Evolutionary conservation across 2,329 filamentous ascomycete species (phyloP), one percentile per base, ranked within the genome.

Genomic region (Aspergillus awamori): DNA sequence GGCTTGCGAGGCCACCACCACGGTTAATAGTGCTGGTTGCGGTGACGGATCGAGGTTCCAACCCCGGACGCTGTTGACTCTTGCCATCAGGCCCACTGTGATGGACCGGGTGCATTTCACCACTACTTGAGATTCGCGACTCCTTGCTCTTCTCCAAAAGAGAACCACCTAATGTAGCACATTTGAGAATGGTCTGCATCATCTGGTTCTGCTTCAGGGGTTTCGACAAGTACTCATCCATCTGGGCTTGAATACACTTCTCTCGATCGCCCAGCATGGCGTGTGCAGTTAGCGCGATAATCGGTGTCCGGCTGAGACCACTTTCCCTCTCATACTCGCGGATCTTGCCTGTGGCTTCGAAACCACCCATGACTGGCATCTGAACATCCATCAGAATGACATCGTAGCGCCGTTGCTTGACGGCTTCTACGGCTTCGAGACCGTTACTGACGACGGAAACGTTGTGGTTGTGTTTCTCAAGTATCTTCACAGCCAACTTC

Each of bases 301-400:
- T 97, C 13, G 95, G 95, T 10, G 94, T 97, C 56, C 94, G 87
- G 60, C 91, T 88, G 36, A 92, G 85, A 58, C 89, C 89, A 68
- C 92, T 86, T 66, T 89, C 90, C 62, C 89, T 88, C 77, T 99
- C 95, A 76, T 94, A 98, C 76, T 97, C 93, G 71, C 95, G 88
- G 68, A 99, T 99, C 82, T 97, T 97, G 68, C 89, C 91, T 4
- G 95, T 99, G 13, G 95, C 93, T 79, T 99, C 95, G 74, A 99
- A 98, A 48, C 95, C 95, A 74, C 95, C 95, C 93, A 98, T 98
- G 71, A 98, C 91, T n/a, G 95, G 95, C 95, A 99, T 99, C 76
- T 98, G 95, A 17, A 99, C 95, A 74, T 99, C 95, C 95, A 99
- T 99, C 53, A 99, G 84, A 66, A 99, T 95, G 63, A 97, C 92